These are phyloP conservation scores for Prunus dulcis DNA, from an alignment of 306 rosid species.

Conservation along the genomic window DNA sequence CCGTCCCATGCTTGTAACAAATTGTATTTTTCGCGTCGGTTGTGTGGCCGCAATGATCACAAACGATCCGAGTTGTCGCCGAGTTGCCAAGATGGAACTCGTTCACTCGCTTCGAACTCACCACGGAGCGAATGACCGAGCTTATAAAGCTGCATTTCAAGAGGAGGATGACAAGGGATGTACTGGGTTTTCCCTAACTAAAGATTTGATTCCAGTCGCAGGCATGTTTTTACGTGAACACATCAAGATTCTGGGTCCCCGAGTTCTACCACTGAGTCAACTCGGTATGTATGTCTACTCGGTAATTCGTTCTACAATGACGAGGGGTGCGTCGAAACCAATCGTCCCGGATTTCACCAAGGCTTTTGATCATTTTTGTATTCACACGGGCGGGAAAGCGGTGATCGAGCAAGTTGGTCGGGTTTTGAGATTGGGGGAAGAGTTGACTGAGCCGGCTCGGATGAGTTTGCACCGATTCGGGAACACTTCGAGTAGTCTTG, in stretches of 20 bases:
- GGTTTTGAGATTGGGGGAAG: conserved; percentile 8
- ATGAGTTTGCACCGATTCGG: conserved; percentile 31
- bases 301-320: neutral
- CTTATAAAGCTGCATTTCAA: conserved; percentile 18
- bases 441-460: conserved; percentile 23
- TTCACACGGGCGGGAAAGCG: conserved; percentile 23
- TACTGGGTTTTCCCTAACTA: neutral
- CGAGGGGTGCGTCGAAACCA: neutral
- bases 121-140: conserved; percentile 13
- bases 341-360: conserved; percentile 18
- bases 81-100: conserved; percentile 10
- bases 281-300: neutral
- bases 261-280: conserved; percentile 18
- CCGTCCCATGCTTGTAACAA: conserved; percentile 19
- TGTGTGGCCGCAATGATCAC: conserved; percentile 12
- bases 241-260: conserved; percentile 6
- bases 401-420: conserved; percentile 22
- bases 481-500: conserved; percentile 28
- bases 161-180: conserved; percentile 13
- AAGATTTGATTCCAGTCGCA: conserved; percentile 12
- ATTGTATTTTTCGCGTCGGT: conserved; percentile 15
- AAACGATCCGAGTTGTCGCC: conserved; percentile 6
- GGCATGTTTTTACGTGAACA: conserved; percentile 5
- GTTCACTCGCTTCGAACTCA: conserved; percentile 18
- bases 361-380: conserved; percentile 29